A percentile compares a stretch with the other conserved stretches of the same genome.
Evolutionary conservation across 2,329 filamentous ascomycete genomes (phyloP).

Genomic region (Thelonectria rubi): DNA sequence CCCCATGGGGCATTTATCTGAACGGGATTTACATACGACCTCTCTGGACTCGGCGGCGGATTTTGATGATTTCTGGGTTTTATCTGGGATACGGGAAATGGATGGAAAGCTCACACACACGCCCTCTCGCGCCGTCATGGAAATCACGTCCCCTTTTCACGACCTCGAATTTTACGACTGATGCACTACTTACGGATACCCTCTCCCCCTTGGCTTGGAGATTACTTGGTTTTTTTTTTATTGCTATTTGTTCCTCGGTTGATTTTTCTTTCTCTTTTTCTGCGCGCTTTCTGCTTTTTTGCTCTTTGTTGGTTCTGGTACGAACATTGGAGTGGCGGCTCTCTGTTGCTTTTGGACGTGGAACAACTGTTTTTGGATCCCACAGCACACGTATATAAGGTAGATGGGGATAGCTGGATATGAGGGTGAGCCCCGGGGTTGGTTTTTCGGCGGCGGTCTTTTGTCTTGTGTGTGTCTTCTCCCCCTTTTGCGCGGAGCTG

Average conservation of each 20-base stretch:
- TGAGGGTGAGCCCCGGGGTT: not conserved
- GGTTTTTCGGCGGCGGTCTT: not conserved
- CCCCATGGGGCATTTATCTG: not conserved
- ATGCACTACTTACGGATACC: slow-evolving; percentile 32
- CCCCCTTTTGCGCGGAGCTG: slow-evolving; percentile 15
- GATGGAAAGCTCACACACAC: not conserved
- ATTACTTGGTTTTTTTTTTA: slow-evolving; percentile 14
- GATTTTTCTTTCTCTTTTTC: not conserved
- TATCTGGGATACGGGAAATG: slow-evolving; percentile 1
- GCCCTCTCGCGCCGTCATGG: slow-evolving; percentile 16
- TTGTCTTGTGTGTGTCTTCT: not conserved
- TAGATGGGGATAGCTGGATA: slow-evolving; percentile 10
- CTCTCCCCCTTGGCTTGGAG: slow-evolving; percentile 21
- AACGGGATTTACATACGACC: slow-evolving; percentile 4
- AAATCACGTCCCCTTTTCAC: slow-evolving; percentile 25
- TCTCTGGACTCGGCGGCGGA: slow-evolving; percentile 5
- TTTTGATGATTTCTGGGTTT: not conserved
- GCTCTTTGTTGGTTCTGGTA: not conserved
- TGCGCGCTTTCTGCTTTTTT: slow-evolving; percentile 7
- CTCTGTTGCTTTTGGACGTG: not conserved
- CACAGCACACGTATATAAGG: slow-evolving; percentile 19
- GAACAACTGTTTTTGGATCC: not conserved
- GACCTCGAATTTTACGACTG: slow-evolving; percentile 25
- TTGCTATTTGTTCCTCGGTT: not conserved
- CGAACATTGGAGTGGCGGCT: not conserved